These are phyloP conservation scores for Ceratocystis albifundus DNA, from an alignment of 2,329 filamentous ascomycete genomes.

Conservation along the genomic window DNA sequence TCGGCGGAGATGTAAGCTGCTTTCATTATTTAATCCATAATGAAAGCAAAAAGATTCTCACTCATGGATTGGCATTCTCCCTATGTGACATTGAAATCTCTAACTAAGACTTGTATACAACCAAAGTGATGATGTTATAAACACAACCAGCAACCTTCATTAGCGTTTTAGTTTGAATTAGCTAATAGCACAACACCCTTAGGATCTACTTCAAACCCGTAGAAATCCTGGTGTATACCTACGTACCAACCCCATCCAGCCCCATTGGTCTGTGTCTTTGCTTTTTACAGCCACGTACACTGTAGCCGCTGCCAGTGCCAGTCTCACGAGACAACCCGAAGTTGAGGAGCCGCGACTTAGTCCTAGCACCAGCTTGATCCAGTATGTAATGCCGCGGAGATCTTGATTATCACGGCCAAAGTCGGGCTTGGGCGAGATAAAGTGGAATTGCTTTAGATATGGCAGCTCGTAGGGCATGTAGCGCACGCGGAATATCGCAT, in stretches of 20 bases:
- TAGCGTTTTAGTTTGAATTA: no score
- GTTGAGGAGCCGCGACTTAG: constrained; percentile 41
- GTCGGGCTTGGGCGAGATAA: constrained; percentile 38
- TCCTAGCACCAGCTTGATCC: constrained; percentile 40
- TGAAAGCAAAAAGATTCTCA: no score
- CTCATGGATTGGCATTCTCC: no score
- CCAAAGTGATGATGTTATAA: no score
- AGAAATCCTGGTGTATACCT: not conserved
- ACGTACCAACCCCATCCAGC: not conserved
- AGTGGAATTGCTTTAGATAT: constrained; percentile 35
- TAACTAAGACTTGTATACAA: no score
- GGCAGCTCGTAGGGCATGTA: constrained; percentile 47
- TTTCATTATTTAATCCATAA: no score
- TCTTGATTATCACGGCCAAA: constrained; percentile 51
- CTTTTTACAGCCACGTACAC: constrained; percentile 10
- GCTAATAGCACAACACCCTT: not conserved
- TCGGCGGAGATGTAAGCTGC: no score
- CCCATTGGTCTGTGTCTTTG: not conserved
- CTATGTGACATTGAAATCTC: no score
- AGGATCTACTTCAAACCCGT: not conserved
- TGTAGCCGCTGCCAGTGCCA: constrained; percentile 29
- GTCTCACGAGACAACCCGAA: constrained; percentile 42
- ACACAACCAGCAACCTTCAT: no score
- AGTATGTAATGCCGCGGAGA: constrained; percentile 43
- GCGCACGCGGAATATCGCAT: constrained; percentile 53